phyloP scores from a whole-genome alignment of 768 basidiomycete genomes.

The Kwoniella newhampshirensis region DNA sequence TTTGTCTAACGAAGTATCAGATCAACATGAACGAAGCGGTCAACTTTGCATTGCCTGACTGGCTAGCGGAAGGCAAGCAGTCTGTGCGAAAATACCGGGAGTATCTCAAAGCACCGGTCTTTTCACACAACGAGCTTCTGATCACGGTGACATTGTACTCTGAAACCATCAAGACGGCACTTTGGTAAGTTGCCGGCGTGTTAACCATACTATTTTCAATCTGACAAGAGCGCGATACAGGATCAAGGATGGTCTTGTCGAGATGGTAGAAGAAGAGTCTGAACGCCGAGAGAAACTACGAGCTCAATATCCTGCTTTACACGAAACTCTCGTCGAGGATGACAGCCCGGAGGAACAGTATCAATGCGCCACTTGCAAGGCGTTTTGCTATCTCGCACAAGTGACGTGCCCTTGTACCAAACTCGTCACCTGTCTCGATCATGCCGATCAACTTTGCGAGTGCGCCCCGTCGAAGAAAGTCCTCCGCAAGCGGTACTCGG shows the following conservation, averaged over 20 bases:
- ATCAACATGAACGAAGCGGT: conserved; percentile 99
- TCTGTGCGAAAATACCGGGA: conserved; percentile 88
- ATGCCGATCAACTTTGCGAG: conserved; percentile 72
- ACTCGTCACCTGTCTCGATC: conserved; percentile 81
- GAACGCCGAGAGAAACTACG: conserved; percentile 66
- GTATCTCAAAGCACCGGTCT: conserved; percentile 89
- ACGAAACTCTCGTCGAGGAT: conserved; percentile 70
- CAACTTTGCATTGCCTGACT: conserved; percentile 95
- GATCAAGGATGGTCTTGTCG: conserved; percentile 76
- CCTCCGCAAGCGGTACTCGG: conserved; percentile 77
- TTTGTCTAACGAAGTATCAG: conserved; percentile 58
- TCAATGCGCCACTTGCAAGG: conserved; percentile 89
- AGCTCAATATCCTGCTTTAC: conserved; percentile 57
- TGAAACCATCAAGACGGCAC: conserved; percentile 82
- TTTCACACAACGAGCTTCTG: conserved; percentile 95
- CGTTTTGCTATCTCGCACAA: conserved; percentile 92
- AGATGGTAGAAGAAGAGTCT: conserved; percentile 86
- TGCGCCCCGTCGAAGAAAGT: conserved; percentile 62
- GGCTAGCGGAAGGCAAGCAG: conserved; percentile 81
- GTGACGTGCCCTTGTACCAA: conserved; percentile 74
- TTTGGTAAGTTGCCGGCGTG: conserved; percentile 66
- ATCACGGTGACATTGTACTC: conserved; percentile 98
- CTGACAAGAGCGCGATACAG: conserved; percentile 55
- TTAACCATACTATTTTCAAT: neutral
- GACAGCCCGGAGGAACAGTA: conserved; percentile 92